Evolutionary conservation across 306 rosid species (phyloP), one percentile per base, ranked within the genome.

Genomic region (Trifolium pratense): DNA sequence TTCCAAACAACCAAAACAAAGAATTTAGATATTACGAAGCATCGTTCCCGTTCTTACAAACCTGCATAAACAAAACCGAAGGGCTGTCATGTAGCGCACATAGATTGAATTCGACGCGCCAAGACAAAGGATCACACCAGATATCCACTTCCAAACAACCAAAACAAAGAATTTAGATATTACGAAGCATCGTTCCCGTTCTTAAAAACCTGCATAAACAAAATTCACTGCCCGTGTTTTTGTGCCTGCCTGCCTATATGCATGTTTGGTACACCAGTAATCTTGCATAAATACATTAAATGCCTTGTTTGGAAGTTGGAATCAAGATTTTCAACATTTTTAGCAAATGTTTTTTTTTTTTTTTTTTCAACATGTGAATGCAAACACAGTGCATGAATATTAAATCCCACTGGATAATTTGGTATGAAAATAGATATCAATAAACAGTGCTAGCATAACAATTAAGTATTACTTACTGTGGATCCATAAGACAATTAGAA

Each of bases 221-320:
- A n/a, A n/a, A n/a, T n/a, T n/a, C n/a, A n/a, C n/a, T n/a, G n/a
- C n/a, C n/a, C n/a, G n/a, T n/a, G n/a, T n/a, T n/a, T n/a, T 8
- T 55, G 75, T 25, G 51, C 26, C 42, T 20, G n/a, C n/a, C n/a
- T n/a, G 59, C 7, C 66, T 21, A 42, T 8, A 51, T 31, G 45
- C 45, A 31, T 39, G 71, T 77, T 66, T 60, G 76, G 79, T 60
- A 62, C 65, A 60, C 69, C 69, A 60, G 25, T 57, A 39, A 15
- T 48, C 20, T 39, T 31, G 36, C 75, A 6, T 46, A 70, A 46
- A 75, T 26, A 64, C n/a, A 37, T 57, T n/a, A 69, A 36, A 79
- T 53, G 51, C 61, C 55, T 21, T 48, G 58, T 57, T 37, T 57
- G 40, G 21, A 66, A 25, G 56, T 46, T 66, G 48, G 23, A 66